Evolutionary conservation across 768 basidiomycete genomes (phyloP).

Genomic region (Mycena filopes): DNA sequence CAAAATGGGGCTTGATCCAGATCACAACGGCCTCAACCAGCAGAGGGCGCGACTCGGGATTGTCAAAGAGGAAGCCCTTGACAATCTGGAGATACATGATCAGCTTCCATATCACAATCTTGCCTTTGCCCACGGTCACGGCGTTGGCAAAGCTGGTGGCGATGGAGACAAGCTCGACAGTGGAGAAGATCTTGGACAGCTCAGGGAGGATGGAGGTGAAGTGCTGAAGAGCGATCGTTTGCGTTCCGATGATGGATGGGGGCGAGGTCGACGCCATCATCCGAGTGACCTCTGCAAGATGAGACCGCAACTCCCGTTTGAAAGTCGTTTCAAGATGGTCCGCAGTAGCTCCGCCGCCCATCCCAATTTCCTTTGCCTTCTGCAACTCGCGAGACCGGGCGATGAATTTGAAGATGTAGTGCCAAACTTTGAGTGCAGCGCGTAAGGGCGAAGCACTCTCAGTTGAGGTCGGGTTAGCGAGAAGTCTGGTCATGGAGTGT

Average conservation of each 20-base stretch:
- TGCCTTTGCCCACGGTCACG: conserved; percentile 80
- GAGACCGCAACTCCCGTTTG: conserved; percentile 82
- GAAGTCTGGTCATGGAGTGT: conserved; percentile 85
- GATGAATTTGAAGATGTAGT: conserved; percentile 95
- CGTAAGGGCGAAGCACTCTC: conserved; percentile 84
- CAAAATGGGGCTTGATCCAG: conserved; percentile 97
- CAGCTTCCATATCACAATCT: conserved; percentile 92
- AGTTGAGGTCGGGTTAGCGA: conserved; percentile 74
- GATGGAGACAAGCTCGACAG: conserved; percentile 87
- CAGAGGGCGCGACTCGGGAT: conserved; percentile 77
- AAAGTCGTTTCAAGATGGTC: conserved; percentile 89
- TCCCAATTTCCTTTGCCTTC: conserved; percentile 80
- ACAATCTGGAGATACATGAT: conserved; percentile 95
- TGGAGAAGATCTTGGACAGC: conserved; percentile 81
- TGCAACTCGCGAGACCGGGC: conserved; percentile 90
- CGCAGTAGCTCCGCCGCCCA: conserved; percentile 83
- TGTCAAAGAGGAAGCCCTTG: conserved; percentile 88
- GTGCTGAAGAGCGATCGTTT: conserved; percentile 92
- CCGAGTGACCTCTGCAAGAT: conserved; percentile 83
- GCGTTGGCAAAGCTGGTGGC: conserved; percentile 90
- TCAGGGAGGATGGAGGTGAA: conserved; percentile 94
- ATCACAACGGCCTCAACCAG: conserved; percentile 89
- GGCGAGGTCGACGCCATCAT: conserved; percentile 89
- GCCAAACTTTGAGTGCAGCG: conserved; percentile 95
- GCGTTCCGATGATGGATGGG: conserved; percentile 93